Conservation (phyloP, 176 grass and related monocot genomes). For the Aegilops speltoides region DNA sequence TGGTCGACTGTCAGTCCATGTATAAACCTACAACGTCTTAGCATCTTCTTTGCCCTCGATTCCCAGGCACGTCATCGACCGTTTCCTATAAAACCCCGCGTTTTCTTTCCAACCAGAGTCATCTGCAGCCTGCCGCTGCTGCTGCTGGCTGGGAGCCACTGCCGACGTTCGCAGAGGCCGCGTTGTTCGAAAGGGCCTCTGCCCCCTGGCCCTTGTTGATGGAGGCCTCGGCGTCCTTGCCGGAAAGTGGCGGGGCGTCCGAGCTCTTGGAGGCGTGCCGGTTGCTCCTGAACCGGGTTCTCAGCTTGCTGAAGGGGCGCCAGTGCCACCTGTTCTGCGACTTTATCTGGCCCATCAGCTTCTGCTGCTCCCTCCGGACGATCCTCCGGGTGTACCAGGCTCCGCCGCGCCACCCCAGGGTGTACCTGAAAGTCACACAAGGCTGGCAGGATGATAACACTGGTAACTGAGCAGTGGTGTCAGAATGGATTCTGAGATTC, state of each 20-base stretch:
- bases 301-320: conserved; percentile 43
- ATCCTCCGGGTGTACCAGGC: conserved; percentile 60
- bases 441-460: not conserved
- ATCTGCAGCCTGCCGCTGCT: not conserved
- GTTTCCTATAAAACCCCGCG: not conserved
- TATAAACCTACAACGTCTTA: not conserved
- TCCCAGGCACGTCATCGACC: not conserved
- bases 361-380: conserved; percentile 72
- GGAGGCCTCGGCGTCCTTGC: not conserved
- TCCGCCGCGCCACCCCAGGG: conserved; percentile 84
- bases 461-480: too few relatives aligned
- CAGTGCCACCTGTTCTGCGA: conserved; percentile 56
- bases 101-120: not conserved
- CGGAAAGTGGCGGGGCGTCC: not conserved
- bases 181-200: not conserved
- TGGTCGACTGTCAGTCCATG: not conserved
- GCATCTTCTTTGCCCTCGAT: not conserved
- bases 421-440: conserved; percentile 48
- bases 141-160: not conserved
- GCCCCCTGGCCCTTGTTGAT: not conserved
- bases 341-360: conserved; percentile 77
- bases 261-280: conserved; percentile 24
- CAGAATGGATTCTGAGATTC: not conserved
- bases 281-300: conserved; percentile 33
- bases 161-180: not conserved